Conservation (phyloP, 2,329 filamentous ascomycete species). For the Gaeumannomyces tritici region DNA sequence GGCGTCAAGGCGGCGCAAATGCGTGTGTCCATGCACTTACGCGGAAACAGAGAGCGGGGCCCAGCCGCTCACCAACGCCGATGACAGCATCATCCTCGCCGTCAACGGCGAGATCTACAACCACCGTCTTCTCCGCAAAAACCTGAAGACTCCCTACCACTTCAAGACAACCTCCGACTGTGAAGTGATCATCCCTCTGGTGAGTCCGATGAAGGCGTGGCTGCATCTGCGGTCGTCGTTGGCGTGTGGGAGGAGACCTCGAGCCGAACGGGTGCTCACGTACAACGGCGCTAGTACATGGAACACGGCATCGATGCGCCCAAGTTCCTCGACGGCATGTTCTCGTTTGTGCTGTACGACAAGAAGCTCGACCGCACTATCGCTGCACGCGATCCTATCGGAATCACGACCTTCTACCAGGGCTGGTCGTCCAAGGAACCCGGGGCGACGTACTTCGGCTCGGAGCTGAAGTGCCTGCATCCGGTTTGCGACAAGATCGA, state of each 20-base stretch:
- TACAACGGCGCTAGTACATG: conserved; percentile 55
- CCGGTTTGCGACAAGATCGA: conserved; percentile 93
- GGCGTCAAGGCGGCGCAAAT: not conserved
- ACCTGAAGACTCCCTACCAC: conserved; percentile 72
- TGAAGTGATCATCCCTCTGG: conserved; percentile 96
- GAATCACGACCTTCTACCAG: conserved; percentile 95
- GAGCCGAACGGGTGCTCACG: not conserved
- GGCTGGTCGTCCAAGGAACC: conserved; percentile 80
- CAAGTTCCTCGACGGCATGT: conserved; percentile 96
- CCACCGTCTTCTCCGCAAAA: conserved; percentile 89
- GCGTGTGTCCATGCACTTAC: conserved; percentile 11
- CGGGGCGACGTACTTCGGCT: conserved; percentile 86
- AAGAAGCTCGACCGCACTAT: conserved; percentile 87
- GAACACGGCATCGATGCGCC: conserved; percentile 88
- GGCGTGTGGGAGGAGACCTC: not conserved
- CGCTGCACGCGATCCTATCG: conserved; percentile 91
- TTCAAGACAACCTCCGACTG: conserved; percentile 99
- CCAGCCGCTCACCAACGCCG: conserved; percentile 88
- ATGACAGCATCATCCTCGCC: conserved; percentile 78
- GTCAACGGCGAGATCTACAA: conserved; percentile 99
- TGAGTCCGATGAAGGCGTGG: conserved; percentile 33
- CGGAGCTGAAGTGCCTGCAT: conserved; percentile 88
- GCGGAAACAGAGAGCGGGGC: conserved; percentile 69
- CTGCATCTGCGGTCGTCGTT: not conserved
- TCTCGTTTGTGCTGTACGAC: conserved; percentile 97